phyloP scores from a whole-genome alignment of 1,139 yeast genomes.

The Pneumocystis jirovecii region DNA sequence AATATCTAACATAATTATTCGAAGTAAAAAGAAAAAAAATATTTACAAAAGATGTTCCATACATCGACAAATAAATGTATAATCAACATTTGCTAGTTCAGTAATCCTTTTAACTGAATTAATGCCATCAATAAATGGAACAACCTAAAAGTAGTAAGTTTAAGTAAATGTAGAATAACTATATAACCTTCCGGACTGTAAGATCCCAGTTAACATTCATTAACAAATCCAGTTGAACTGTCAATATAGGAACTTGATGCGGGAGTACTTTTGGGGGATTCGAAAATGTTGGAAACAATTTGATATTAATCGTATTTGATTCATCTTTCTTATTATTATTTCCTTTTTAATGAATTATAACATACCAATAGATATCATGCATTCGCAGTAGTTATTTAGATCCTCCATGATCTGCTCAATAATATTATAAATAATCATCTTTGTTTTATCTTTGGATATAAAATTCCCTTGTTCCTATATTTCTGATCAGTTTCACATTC shows the following conservation, averaged over 20 bases:
- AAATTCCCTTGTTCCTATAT: slow-evolving; percentile 19
- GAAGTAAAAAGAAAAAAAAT: background rate
- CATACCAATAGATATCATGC: slow-evolving; percentile 59
- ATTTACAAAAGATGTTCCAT: slow-evolving; percentile 60
- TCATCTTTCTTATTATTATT: slow-evolving; percentile 32
- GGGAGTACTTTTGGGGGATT: slow-evolving; percentile 64
- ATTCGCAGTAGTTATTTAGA: slow-evolving; percentile 84
- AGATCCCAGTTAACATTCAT: slow-evolving; percentile 96
- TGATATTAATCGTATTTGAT: slow-evolving; percentile 81
- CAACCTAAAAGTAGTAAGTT: slow-evolving; percentile 25
- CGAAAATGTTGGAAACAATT: slow-evolving; percentile 71
- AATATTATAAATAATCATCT: slow-evolving; percentile 56
- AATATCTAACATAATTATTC: slow-evolving; percentile 31
- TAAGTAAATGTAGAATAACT: background rate
- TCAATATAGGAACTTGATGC: slow-evolving; percentile 75
- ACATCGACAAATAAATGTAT: slow-evolving; percentile 64
- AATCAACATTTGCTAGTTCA: slow-evolving; percentile 67
- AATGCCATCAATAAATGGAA: slow-evolving; percentile 77
- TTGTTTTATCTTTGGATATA: slow-evolving; percentile 32
- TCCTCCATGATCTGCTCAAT: slow-evolving; percentile 86
- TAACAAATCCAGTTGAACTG: slow-evolving; percentile 42
- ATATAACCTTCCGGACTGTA: slow-evolving; percentile 53
- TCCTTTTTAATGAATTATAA: background rate
- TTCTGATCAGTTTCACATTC: background rate
- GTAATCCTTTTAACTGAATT: slow-evolving; percentile 70